Evolutionary conservation across 2,329 filamentous ascomycete genomes (phyloP), one percentile per base, ranked within the genome.

Genomic region (Xylariaceae sp.): DNA sequence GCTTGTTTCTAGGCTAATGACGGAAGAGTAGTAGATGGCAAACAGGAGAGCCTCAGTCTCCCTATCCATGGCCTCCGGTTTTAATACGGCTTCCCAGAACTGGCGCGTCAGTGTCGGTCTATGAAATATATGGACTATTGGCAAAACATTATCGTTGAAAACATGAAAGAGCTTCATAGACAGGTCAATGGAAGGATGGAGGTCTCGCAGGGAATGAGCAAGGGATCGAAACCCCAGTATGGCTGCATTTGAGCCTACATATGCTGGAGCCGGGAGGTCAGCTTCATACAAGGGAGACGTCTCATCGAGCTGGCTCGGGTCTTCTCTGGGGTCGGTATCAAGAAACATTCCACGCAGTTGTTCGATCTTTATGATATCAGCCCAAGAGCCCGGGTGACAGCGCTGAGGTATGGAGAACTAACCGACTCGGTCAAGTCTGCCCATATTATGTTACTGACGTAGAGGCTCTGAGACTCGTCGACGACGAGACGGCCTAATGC

Each of bases 21-120:
- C 72, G 0, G 80, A 76, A 1, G 74, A 76, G 55, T 85, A 80
- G 66, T 86, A 87, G 43, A 87, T 79, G 7, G 81, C 71, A 61
- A 87, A 85, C 1, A 86, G 67, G 22, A 86, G 67, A 3, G 79
- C 75, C 64, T 87, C 84, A 12, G 80, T 72, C 12, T 74, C 74
- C 59, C 78, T 83, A 10, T 54, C 59, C 34, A 58, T 49, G 42
- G 47, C 52, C 21, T 59, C 47, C 39, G 60, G 40, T 7, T 43
- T 47, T 12, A 58, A 54, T 6, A 67, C 57, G 1, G 63, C 55
- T 5, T 61, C 48, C 61, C 62, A 65, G 56, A 66, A 70, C 1
- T 63, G 53, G 4, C 45, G 52, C 16, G 58, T 58, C 15, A 64
- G 34, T 1, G 64, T 65, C 1, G 66, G 66, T 56, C 64, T 60